A percentile compares a stretch with the other conserved stretches of the same genome.
phyloP scores from a whole-genome alignment of 2,329 filamentous ascomycete genomes.

The Penicillium verrucosum region DNA sequence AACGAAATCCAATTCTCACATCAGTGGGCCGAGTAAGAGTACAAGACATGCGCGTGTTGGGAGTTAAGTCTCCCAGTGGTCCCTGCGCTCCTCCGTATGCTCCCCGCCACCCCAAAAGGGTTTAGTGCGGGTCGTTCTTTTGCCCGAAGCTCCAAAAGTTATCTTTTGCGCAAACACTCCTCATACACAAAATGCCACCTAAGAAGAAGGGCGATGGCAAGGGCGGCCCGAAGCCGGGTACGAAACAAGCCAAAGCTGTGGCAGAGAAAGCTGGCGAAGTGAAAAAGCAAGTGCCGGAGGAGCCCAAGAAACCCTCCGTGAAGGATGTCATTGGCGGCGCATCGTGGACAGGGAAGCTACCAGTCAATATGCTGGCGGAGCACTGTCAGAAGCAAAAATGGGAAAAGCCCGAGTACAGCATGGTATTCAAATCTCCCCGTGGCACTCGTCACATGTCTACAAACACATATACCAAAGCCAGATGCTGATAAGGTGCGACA shows the following conservation, averaged over 20 bases:
- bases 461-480: neutral
- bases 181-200: constrained; percentile 34
- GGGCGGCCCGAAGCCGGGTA: constrained; percentile 40
- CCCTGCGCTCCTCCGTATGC: neutral
- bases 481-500: constrained; percentile 15
- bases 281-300: constrained; percentile 36
- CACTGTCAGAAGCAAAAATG: constrained; percentile 95
- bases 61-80: neutral
- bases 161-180: constrained; percentile 4
- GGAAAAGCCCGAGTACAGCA: constrained; percentile 89
- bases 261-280: constrained; percentile 32
- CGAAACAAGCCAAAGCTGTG: constrained; percentile 41
- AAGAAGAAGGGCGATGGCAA: constrained; percentile 42
- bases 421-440: constrained; percentile 48
- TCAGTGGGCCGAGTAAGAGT: neutral
- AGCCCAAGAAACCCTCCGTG: constrained; percentile 59
- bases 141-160: constrained; percentile 13
- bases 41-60: neutral
- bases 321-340: constrained; percentile 84
- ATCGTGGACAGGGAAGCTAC: constrained; percentile 96
- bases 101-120: constrained; percentile 27
- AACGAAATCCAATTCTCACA: neutral
- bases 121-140: constrained; percentile 32
- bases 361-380: constrained; percentile 88
- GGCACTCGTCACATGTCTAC: neutral